A percentile compares a stretch with the other conserved stretches of the same genome.
Conservation (phyloP, 495 filamentous ascomycete genomes). For the Cercophora newfieldiana region DNA sequence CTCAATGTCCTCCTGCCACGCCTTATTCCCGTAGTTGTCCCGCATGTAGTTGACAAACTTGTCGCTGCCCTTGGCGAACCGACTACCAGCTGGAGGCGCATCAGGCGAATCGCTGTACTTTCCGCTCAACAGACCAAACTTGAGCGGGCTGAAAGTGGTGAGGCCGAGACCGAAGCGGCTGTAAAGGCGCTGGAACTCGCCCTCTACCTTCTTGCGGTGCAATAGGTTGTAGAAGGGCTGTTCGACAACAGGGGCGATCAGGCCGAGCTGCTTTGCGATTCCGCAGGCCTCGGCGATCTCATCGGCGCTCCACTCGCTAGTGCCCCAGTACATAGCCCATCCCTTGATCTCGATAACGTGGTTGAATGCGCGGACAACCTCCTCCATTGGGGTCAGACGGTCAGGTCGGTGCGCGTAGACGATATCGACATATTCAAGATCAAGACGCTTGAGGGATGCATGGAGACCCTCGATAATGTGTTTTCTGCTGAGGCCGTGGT, state of each 20-base stretch:
- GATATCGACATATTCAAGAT: conserved; percentile 68
- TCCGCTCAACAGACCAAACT: conserved; percentile 67
- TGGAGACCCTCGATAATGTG: conserved; percentile 69
- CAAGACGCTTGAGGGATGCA: conserved; percentile 61
- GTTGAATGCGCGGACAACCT: conserved; percentile 74
- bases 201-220: conserved; percentile 58
- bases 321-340: conserved; percentile 72
- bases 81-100: conserved; percentile 50
- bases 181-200: conserved; percentile 64
- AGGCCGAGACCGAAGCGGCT: conserved; percentile 63
- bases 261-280: conserved; percentile 56
- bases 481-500: conserved; percentile 66
- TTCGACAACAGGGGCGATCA: conserved; percentile 58
- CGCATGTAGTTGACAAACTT: conserved; percentile 41
- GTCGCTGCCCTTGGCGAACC: conserved; percentile 43
- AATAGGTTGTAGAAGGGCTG: conserved; percentile 61
- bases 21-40: conserved; percentile 32
- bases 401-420: conserved; percentile 77
- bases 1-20: not conserved
- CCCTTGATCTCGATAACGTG: conserved; percentile 62
- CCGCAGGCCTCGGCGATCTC: conserved; percentile 58
- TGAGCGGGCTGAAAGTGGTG: conserved; percentile 68
- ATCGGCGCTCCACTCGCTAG: conserved; percentile 54
- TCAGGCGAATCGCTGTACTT: conserved; percentile 69
- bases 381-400: conserved; percentile 72